Percentiles rank a stretch among this genome's conserved stretches.
Conservation (phyloP, 192 early-diverging fungal species). For the Pilaira anomala region DNA sequence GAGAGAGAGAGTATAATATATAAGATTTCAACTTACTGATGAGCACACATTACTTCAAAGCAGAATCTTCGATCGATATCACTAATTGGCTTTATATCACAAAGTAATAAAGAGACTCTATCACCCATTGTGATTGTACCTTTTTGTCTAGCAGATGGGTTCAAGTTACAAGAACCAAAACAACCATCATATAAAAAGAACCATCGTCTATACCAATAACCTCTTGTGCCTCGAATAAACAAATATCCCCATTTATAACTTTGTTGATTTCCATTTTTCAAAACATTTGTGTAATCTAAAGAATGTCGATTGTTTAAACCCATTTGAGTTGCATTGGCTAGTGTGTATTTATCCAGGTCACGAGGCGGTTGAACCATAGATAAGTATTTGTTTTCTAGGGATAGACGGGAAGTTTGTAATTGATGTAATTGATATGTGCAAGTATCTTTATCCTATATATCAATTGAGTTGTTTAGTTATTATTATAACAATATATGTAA, state of each 20-base stretch:
- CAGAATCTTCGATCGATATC: constrained; percentile 66
- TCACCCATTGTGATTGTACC: constrained; percentile 42
- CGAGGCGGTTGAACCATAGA: constrained; percentile 22
- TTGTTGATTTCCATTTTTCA: constrained; percentile 19
- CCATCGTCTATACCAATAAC: constrained; percentile 50
- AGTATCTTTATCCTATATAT: constrained; percentile 35
- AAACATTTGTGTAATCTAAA: background rate
- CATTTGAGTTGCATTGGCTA: background rate
- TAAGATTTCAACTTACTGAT: constrained; percentile 52
- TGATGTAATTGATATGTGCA: constrained; percentile 32
- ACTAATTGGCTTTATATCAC: constrained; percentile 49
- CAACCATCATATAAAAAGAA: constrained; percentile 57
- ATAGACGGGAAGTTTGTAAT: constrained; percentile 30
- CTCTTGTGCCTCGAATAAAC: constrained; percentile 21
- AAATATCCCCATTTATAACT: constrained; percentile 33
- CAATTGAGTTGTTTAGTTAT: background rate
- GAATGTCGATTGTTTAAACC: constrained; percentile 10
- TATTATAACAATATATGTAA: background rate
- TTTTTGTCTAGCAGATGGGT: constrained; percentile 17
- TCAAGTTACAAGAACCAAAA: constrained; percentile 44
- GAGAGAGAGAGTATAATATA: background rate
- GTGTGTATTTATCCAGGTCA: constrained; percentile 30
- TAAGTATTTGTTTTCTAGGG: constrained; percentile 32
- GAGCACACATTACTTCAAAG: constrained; percentile 66
- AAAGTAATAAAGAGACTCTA: constrained; percentile 59